Conservation (phyloP, 2,329 filamentous ascomycete species). For the Bipolaris victoriae region DNA sequence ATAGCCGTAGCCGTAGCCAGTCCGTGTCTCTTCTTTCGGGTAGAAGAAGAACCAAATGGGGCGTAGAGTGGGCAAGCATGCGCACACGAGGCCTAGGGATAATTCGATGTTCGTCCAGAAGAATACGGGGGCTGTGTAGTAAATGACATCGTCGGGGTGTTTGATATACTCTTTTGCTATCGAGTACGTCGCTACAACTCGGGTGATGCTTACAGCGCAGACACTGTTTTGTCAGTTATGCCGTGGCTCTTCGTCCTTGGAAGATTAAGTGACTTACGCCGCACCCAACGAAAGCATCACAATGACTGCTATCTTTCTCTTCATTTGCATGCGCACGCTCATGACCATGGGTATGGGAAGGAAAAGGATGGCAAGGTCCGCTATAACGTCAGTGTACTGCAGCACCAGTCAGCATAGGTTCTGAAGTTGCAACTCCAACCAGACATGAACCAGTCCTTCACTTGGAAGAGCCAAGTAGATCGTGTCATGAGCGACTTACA, state of each 20-base stretch:
- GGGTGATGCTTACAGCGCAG: constrained; percentile 30
- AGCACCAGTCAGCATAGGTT: constrained; percentile 1
- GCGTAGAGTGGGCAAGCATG: constrained; percentile 34
- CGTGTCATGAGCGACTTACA: constrained; percentile 10
- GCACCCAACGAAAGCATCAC: constrained; percentile 31
- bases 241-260: not conserved
- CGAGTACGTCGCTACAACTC: constrained; percentile 26
- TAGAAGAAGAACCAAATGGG: constrained; percentile 32
- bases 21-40: constrained; percentile 18
- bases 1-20: constrained; percentile 17
- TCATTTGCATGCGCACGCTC: constrained; percentile 24
- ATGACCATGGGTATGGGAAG: constrained; percentile 37
- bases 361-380: constrained; percentile 30
- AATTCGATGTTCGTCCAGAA: constrained; percentile 42
- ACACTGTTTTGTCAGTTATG: constrained; percentile 22
- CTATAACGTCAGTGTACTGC: constrained; percentile 29
- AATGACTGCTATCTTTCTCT: constrained; percentile 30
- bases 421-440: not conserved
- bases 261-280: constrained; percentile 16
- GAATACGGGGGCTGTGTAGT: constrained; percentile 36
- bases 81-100: constrained; percentile 32
- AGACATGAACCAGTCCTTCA: not conserved
- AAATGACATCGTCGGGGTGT: constrained; percentile 29
- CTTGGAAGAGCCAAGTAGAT: not conserved
- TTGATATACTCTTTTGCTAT: constrained; percentile 29